phyloP scores from a whole-genome alignment of 192 early-diverging fungal genomes.

The Glomus cerebriforme region DNA sequence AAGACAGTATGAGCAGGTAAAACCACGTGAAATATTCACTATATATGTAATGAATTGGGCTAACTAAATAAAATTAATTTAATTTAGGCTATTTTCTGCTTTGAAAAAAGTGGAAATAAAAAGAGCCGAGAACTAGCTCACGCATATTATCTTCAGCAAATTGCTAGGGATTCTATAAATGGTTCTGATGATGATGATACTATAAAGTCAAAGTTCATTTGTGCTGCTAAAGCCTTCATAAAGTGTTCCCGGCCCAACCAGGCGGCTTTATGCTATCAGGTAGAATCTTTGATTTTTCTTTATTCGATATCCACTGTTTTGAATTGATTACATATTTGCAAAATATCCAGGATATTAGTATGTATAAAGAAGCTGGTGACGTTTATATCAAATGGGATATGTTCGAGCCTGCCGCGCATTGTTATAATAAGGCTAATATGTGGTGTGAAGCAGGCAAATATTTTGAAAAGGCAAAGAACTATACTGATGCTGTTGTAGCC shows the following conservation, averaged over 20 bases:
- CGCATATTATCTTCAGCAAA: constrained; percentile 17
- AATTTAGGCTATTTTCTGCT: constrained; percentile 31
- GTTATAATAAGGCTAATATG: not conserved
- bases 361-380: constrained; percentile 20
- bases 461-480: constrained; percentile 28
- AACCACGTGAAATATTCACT: not conserved
- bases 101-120: constrained; percentile 16
- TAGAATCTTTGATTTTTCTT: not conserved
- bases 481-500: constrained; percentile 11
- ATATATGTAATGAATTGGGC: not conserved
- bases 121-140: not conserved
- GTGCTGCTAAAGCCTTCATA: constrained; percentile 5
- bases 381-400: not conserved
- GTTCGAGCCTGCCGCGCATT: constrained; percentile 12
- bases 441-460: not conserved
- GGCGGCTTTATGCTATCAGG: constrained; percentile 22
- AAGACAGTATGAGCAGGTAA: constrained; percentile 20
- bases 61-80: not conserved
- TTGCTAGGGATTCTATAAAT: constrained; percentile 12
- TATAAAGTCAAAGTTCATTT: not conserved
- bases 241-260: constrained; percentile 12
- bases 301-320: not conserved
- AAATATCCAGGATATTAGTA: not conserved
- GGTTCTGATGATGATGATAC: constrained; percentile 8
- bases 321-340: not conserved